These are phyloP conservation scores for Aquilaria sinensis DNA, from an alignment of 345 rosid genomes.

Conservation along the genomic window DNA sequence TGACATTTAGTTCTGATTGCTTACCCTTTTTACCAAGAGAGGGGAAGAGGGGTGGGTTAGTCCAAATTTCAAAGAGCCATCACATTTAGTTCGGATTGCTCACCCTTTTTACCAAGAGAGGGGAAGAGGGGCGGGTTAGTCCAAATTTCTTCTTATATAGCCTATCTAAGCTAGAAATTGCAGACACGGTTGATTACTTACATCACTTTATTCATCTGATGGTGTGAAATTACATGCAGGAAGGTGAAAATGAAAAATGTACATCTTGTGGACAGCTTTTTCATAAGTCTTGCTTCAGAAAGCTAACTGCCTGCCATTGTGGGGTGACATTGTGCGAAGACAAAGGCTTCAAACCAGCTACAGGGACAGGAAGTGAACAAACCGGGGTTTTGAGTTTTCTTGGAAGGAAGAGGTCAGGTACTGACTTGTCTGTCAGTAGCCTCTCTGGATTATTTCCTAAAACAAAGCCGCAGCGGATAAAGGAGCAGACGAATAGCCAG, in stretches of 20 bases:
- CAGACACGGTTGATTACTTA: too few relatives aligned
- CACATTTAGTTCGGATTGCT: too few relatives aligned
- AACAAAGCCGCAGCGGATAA: constrained; percentile 29
- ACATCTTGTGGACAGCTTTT: constrained; percentile 49
- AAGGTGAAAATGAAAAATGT: constrained; percentile 64
- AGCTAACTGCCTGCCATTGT: constrained; percentile 62
- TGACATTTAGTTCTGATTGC: too few relatives aligned
- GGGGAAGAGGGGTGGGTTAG: too few relatives aligned
- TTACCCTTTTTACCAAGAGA: too few relatives aligned
- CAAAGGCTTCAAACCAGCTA: constrained; percentile 13
- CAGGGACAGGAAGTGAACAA: constrained; percentile 21
- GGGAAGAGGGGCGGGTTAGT: too few relatives aligned
- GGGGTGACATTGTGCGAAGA: constrained; percentile 34
- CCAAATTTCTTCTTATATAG: too few relatives aligned
- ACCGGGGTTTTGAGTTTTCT: constrained; percentile 24
- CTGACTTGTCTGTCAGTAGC: constrained; percentile 37
- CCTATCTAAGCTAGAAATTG: too few relatives aligned
- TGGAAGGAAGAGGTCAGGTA: constrained; percentile 37
- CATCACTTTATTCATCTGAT: constrained; percentile 12
- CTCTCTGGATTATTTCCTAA: constrained; percentile 59
- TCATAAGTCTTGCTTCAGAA: constrained; percentile 72
- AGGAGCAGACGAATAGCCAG: constrained; percentile 35
- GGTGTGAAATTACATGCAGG: constrained; percentile 39
- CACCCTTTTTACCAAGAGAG: too few relatives aligned
- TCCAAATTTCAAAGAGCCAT: too few relatives aligned